These are phyloP conservation scores for Anthoceros angustus DNA, from an alignment of 225 moss, liverwort and hornwort genomes.

Conservation along the genomic window DNA sequence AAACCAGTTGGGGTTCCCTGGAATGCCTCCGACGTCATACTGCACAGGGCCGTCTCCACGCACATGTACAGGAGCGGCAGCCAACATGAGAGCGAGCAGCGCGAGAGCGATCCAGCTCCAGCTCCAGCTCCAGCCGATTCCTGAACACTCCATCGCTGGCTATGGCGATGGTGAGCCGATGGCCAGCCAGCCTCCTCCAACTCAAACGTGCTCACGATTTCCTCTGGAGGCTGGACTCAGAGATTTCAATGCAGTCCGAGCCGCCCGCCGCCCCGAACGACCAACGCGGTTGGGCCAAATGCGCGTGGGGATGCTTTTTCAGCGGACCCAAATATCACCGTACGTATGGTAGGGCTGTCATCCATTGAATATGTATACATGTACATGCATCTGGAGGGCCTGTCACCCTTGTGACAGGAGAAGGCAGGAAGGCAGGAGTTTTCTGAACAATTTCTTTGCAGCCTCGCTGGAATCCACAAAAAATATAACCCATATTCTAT, in stretches of 20 bases:
- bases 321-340: not conserved
- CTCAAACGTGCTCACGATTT: not conserved
- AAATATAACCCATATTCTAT: not conserved
- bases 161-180: no score
- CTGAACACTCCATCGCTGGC: no score
- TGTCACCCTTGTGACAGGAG: no score
- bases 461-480: not conserved
- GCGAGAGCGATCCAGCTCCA: not conserved
- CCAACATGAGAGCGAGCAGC: not conserved
- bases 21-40: not conserved
- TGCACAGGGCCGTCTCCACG: not conserved
- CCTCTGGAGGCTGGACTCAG: not conserved
- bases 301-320: not conserved
- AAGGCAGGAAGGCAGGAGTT: no score
- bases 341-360: not conserved
- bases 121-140: not conserved
- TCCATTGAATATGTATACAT: no score
- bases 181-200: not conserved
- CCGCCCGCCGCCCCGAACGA: no score
- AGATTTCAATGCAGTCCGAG: not conserved
- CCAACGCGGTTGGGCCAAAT: no score
- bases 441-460: not conserved
- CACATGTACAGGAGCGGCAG: not conserved
- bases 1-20: slow-evolving; percentile 1
- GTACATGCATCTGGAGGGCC: no score